A percentile compares a stretch with the other conserved stretches of the same genome.
Conservation (phyloP, 169 alveolate species). For the Eimeria brunetti region DNA sequence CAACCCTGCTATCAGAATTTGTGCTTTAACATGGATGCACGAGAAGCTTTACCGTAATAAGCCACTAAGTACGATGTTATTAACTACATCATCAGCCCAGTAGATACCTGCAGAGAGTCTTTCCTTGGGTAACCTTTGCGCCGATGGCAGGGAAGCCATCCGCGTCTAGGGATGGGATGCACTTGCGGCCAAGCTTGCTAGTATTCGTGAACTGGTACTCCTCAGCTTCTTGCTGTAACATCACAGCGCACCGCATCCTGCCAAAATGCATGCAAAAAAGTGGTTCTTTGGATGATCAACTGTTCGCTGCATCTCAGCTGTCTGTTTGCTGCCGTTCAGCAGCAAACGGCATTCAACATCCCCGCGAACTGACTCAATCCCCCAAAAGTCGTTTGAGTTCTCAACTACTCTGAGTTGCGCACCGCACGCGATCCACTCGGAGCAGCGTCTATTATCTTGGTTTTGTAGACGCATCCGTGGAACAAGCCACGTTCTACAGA, state of each 20-base stretch:
- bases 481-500: constrained; percentile 99
- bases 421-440: constrained; percentile 77
- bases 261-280: background rate
- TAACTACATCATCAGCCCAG: background rate
- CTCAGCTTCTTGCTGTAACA: constrained; percentile 80
- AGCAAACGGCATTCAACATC: background rate
- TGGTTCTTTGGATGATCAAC: background rate
- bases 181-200: constrained; percentile 82
- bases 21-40: background rate
- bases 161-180: constrained; percentile 84
- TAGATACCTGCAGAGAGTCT: constrained; percentile 84
- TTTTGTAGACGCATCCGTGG: constrained; percentile 98
- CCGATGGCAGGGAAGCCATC: constrained; percentile 95
- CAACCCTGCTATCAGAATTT: background rate
- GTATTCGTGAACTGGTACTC: constrained; percentile 81
- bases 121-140: constrained; percentile 86
- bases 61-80: background rate
- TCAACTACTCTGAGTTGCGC: background rate
- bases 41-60: background rate
- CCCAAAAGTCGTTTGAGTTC: background rate
- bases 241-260: background rate
- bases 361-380: background rate
- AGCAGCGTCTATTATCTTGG: constrained; percentile 89
- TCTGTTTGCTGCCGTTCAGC: background rate
- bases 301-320: background rate